Percentiles rank a stretch among this genome's conserved stretches.
phyloP scores from a whole-genome alignment of 768 basidiomycete genomes.

The Macrolepiota dolichaula region DNA sequence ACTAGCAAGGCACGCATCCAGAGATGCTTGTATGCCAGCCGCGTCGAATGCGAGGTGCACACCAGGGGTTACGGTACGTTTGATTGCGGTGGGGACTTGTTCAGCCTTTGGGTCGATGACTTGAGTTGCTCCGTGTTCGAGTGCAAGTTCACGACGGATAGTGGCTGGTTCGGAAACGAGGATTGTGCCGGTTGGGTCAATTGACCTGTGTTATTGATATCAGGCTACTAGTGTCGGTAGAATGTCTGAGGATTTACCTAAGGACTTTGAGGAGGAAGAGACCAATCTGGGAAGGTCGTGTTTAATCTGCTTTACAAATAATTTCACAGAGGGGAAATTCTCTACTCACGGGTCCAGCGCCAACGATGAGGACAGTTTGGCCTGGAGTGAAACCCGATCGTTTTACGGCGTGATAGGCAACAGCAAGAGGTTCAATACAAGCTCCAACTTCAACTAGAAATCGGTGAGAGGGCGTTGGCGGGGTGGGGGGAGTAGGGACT shows the following conservation, averaged over 20 bases:
- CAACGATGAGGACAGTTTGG: conserved; percentile 36
- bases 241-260: conserved; percentile 16
- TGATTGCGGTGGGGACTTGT: conserved; percentile 22
- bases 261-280: conserved; percentile 35
- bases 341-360: conserved; percentile 41
- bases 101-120: conserved; percentile 34
- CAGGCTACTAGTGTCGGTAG: neutral
- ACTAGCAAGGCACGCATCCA: conserved; percentile 32
- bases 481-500: neutral
- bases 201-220: conserved; percentile 19
- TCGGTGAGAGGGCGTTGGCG: neutral
- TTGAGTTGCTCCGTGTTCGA: conserved; percentile 33
- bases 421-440: conserved; percentile 43
- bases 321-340: neutral
- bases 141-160: conserved; percentile 33
- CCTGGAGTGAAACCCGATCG: conserved; percentile 34
- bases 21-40: conserved; percentile 36
- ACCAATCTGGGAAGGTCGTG: conserved; percentile 28
- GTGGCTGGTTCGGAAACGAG: conserved; percentile 39
- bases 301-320: neutral
- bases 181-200: conserved; percentile 24
- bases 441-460: conserved; percentile 44
- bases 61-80: conserved; percentile 29
- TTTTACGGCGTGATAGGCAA: conserved; percentile 44
- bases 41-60: conserved; percentile 47